Conservation (phyloP, 352 stramenopile species). For the Phytophthora capsici region DNA sequence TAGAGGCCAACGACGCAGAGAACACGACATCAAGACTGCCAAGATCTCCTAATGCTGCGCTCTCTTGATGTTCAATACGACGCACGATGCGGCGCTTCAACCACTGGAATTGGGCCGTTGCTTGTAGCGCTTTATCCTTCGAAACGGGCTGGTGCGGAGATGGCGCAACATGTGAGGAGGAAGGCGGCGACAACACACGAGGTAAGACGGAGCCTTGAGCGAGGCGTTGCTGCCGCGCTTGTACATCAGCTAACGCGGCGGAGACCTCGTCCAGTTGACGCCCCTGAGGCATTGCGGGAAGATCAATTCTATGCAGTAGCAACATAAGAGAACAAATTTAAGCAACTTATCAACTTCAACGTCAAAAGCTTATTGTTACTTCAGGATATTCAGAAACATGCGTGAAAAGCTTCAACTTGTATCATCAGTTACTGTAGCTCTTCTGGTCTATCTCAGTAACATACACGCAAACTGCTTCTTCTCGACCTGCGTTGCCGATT, state of each 20-base stretch:
- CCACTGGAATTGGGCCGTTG: slow-evolving; percentile 10
- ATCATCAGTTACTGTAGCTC: too few relatives aligned
- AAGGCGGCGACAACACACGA: neutral
- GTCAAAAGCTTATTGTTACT: too few relatives aligned
- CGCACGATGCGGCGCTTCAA: slow-evolving; percentile 21
- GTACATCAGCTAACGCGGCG: slow-evolving; percentile 21
- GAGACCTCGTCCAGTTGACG: slow-evolving; percentile 14
- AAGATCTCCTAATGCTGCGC: slow-evolving; percentile 14
- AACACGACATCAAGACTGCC: slow-evolving; percentile 19
- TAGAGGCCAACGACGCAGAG: slow-evolving; percentile 19
- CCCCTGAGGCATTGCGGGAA: neutral
- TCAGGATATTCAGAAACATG: too few relatives aligned
- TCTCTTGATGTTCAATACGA: neutral
- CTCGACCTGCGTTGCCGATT: too few relatives aligned
- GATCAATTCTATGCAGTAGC: neutral
- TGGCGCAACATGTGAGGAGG: neutral
- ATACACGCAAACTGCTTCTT: too few relatives aligned
- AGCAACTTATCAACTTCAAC: slow-evolving; percentile 2
- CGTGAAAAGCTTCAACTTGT: too few relatives aligned
- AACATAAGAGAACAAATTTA: neutral
- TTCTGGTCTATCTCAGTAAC: too few relatives aligned
- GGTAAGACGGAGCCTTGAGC: slow-evolving; percentile 11
- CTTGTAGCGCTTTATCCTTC: neutral
- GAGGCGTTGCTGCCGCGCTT: slow-evolving; percentile 26
- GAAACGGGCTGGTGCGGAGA: neutral